Conservation (phyloP, 306 rosid species). For the peach (Prunus persica) region Prunus_persica_NCBIv2 NC_034010.1:29547001-29547500, state of each 20-base stretch:
- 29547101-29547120: background rate
- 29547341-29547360: too few relatives aligned
- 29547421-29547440: background rate
- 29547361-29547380: too few relatives aligned
- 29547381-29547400: background rate
- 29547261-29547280: too few relatives aligned
- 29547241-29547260: too few relatives aligned
- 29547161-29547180: background rate
- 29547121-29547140: background rate
- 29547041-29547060: slow-evolving; percentile 58
- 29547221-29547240: too few relatives aligned
- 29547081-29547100: background rate
- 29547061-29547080: slow-evolving; percentile 14
- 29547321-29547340: too few relatives aligned
- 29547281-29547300: too few relatives aligned
- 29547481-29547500: background rate
- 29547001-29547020: slow-evolving; percentile 79
- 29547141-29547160: background rate
- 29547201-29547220: too few relatives aligned
- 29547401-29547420: background rate
- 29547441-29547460: too few relatives aligned
- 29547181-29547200: too few relatives aligned
- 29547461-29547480: background rate
- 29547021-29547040: slow-evolving; percentile 89
- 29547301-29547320: too few relatives aligned